Base-by-base conservation (phyloP, 805 yeast genomes). In the Helenozyma rhizophorensis region DNA sequence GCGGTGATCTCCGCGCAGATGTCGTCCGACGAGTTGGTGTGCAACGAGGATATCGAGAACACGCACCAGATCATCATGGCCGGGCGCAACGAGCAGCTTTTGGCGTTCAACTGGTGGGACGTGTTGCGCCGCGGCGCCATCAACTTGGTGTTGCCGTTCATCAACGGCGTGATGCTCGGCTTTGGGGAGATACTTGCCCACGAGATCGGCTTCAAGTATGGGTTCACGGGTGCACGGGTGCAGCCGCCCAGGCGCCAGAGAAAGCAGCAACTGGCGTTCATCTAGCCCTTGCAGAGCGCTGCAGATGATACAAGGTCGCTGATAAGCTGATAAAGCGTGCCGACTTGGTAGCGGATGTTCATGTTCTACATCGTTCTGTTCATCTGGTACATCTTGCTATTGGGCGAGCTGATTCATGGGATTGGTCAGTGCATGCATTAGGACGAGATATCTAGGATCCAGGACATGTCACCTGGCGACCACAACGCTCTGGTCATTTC, bases 121-220 rank as follows among this genome's bases (percentile, higher is more conserved):
- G 58, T 74, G 23, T 27, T 72, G 16, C 58, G 64, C 25, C 66
- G 70, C n/a, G 61, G 82, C 14, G 72, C 88, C 2, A 77, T 90
- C 42, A 90, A 90, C 47, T 60, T 90, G 45, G 53, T 88, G 2
- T 61, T 90, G 28, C 97, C 97, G 2, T 88, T 90, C 50, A 68
- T 90, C 46, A 90, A 90, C 50, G 97, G 97, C 7, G 66, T 90
- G 60, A 89, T 89, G 96, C 72, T 90, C 31, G 97, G 97, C 0
- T 87, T 90, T 55, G 97, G 97, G 2, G 97, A 90, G 63, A 79
- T 90, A 14, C 65, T 86, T 37, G 97, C 97, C 7, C 96, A 89
- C 54, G 97, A 90, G 51, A 61, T 90, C 25, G 95, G 96, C 5
- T 84, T 85, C 65, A 69, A 71, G 29, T 80, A 76, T 60, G 79